Conservation (phyloP, 1,284 basidiomycete species). For the Abortiporus biennis region DNA sequence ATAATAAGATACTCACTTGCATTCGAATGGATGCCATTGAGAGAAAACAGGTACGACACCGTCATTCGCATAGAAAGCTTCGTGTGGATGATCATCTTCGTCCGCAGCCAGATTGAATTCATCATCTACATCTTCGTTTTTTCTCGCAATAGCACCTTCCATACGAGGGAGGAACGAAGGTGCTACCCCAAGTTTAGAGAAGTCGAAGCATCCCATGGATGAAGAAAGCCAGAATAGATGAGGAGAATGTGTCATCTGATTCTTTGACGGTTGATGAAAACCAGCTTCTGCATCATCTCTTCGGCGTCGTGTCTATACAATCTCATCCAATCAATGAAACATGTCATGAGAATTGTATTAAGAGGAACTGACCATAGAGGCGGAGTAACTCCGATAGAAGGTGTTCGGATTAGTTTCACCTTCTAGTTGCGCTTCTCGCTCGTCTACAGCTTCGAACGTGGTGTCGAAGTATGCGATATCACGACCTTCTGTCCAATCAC, state of each 20-base stretch:
- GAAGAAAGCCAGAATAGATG: neutral
- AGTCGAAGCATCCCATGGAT: neutral
- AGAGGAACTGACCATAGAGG: neutral
- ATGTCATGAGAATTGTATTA: neutral
- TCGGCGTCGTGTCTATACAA: neutral
- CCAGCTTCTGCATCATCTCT: neutral
- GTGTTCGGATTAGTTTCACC: neutral
- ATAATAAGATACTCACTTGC: constrained; percentile 29
- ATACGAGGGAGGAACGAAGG: neutral
- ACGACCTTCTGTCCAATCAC: neutral
- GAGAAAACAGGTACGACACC: constrained; percentile 48
- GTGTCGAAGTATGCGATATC: neutral
- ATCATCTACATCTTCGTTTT: neutral
- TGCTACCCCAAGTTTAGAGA: neutral
- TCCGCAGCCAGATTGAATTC: neutral
- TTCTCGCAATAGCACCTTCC: neutral
- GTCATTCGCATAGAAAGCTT: constrained; percentile 35
- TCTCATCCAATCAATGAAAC: neutral
- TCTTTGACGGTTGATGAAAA: neutral
- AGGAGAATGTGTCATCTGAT: neutral
- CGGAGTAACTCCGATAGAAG: neutral
- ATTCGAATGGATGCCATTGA: constrained; percentile 45
- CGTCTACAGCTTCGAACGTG: neutral
- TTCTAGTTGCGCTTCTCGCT: neutral
- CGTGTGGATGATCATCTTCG: constrained; percentile 3